A percentile compares a stretch with the other conserved stretches of the same genome.
phyloP scores from a whole-genome alignment of 2,329 filamentous ascomycete genomes.

The Arachnopeziza araneosa region DNA sequence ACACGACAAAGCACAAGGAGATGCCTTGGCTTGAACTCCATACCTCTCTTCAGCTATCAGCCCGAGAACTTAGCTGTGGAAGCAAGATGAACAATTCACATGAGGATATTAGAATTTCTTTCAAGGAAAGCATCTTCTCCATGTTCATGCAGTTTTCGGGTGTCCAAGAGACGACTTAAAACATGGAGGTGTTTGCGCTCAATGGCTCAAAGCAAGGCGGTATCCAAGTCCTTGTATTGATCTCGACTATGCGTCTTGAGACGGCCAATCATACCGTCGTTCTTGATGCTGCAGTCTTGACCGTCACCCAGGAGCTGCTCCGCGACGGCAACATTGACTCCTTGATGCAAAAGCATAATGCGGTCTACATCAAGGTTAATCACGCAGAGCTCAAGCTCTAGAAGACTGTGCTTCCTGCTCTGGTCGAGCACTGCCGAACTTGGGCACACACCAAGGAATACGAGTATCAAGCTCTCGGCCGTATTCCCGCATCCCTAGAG shows the following conservation, averaged over 20 bases:
- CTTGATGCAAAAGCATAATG: not conserved
- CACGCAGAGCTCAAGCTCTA: conserved; percentile 2
- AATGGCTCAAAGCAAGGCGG: not conserved
- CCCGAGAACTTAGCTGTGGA: not conserved
- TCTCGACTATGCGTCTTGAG: conserved; percentile 4
- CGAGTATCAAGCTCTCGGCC: not conserved
- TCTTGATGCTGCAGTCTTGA: conserved; percentile 9
- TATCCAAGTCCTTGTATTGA: conserved; percentile 2
- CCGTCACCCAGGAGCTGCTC: not conserved
- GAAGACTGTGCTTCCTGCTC: conserved; percentile 4
- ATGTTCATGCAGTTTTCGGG: conserved; percentile 3
- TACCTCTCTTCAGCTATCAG: not conserved
- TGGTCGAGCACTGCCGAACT: conserved; percentile 8
- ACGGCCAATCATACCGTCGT: conserved; percentile 9
- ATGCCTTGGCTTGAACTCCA: conserved; percentile 3
- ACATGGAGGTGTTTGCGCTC: not conserved
- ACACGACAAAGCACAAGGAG: not conserved
- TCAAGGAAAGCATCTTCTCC: not conserved
- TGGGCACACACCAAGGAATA: conserved; percentile 6
- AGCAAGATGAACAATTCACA: not conserved
- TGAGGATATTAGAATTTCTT: not conserved
- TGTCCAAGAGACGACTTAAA: not conserved
- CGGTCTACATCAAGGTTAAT: conserved; percentile 1
- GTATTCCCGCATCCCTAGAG: not conserved
- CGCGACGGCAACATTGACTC: not conserved